Evolutionary conservation across 352 stramenopile species (phyloP).

Genomic region (Globisporangium radiosum): DNA sequence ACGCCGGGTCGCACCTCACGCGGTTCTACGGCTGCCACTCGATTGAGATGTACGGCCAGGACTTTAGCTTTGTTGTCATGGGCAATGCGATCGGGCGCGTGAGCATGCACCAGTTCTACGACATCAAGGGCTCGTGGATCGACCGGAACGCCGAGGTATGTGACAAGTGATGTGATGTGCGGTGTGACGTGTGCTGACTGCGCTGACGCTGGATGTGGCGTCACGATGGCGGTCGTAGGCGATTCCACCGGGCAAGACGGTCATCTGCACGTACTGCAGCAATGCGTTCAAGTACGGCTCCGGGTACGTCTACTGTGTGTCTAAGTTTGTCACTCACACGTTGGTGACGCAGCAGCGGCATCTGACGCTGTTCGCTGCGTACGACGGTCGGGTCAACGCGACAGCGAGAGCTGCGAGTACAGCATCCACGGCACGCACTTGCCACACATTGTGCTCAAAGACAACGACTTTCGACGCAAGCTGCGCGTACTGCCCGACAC

Average conservation of each 20-base stretch:
- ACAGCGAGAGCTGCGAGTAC: slow-evolving; percentile 60
- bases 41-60: slow-evolving; percentile 86
- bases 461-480: slow-evolving; percentile 86
- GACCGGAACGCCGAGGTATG: slow-evolving; percentile 72
- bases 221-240: slow-evolving; percentile 17
- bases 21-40: slow-evolving; percentile 87
- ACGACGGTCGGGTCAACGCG: too few species aligned
- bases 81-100: slow-evolving; percentile 78
- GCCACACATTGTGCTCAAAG: slow-evolving; percentile 75
- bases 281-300: slow-evolving; percentile 73
- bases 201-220: neutral
- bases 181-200: neutral
- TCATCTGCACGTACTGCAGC: slow-evolving; percentile 84
- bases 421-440: slow-evolving; percentile 75
- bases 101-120: slow-evolving; percentile 87
- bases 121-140: slow-evolving; percentile 89
- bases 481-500: slow-evolving; percentile 60
- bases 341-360: neutral
- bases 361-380: neutral
- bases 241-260: slow-evolving; percentile 73
- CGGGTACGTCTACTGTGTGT: slow-evolving; percentile 19
- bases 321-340: neutral
- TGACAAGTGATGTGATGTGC: neutral
- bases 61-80: slow-evolving; percentile 90
- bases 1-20: slow-evolving; percentile 80